phyloP scores from a whole-genome alignment of 495 filamentous ascomycete genomes.

The Podospora appendiculata region DNA sequence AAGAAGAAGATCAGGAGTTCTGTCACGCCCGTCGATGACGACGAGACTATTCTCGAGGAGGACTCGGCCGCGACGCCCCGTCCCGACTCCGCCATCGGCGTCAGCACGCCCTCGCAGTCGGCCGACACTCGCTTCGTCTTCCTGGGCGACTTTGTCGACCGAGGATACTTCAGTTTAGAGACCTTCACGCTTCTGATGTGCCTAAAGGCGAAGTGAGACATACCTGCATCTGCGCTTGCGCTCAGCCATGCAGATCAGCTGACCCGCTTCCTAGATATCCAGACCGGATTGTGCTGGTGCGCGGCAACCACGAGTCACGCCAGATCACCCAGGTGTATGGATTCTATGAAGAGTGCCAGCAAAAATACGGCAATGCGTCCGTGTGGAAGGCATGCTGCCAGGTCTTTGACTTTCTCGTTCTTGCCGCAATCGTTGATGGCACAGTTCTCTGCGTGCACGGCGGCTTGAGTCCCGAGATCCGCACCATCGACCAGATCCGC shows the following conservation, averaged over 20 bases:
- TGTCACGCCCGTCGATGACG: slow-evolving; percentile 11
- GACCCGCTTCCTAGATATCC: slow-evolving; percentile 60
- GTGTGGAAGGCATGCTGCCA: slow-evolving; percentile 99
- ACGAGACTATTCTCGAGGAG: slow-evolving; percentile 28
- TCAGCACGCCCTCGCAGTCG: slow-evolving; percentile 41
- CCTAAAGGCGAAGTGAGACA: slow-evolving; percentile 81
- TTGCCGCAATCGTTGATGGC: slow-evolving; percentile 94
- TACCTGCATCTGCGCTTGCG: not conserved
- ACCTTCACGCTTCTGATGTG: slow-evolving; percentile 94
- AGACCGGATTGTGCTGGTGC: slow-evolving; percentile 88
- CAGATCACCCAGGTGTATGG: slow-evolving; percentile 99
- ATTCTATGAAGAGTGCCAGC: slow-evolving; percentile 97
- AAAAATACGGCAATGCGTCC: slow-evolving; percentile 95
- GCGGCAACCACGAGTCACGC: slow-evolving; percentile 94
- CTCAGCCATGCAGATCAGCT: slow-evolving; percentile 8
- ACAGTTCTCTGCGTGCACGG: slow-evolving; percentile 96
- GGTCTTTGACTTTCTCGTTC: slow-evolving; percentile 95
- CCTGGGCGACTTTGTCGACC: slow-evolving; percentile 93
- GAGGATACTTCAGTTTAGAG: slow-evolving; percentile 95
- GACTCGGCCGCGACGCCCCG: slow-evolving; percentile 34
- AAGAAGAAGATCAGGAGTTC: slow-evolving; percentile 66
- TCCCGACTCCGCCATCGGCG: slow-evolving; percentile 32
- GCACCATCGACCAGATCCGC: slow-evolving; percentile 93
- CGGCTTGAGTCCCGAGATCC: slow-evolving; percentile 91
- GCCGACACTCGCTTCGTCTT: slow-evolving; percentile 88